Base-by-base conservation (phyloP, 495 filamentous ascomycete genomes). In the Penicillium cinerascens region DNA sequence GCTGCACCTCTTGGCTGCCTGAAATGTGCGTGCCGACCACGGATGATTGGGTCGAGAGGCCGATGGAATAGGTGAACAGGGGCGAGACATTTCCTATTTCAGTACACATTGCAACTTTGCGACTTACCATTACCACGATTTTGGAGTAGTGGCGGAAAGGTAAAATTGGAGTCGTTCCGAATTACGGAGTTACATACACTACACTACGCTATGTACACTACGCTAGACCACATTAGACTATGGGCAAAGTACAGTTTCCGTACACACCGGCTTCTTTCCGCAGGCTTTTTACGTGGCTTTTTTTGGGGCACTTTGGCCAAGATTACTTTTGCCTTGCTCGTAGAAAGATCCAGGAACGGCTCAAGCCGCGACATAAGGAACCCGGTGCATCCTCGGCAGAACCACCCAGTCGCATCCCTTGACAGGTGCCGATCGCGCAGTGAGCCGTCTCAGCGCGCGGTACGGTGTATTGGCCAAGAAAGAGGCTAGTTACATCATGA, bases 391-490 rank as follows among this genome's bases (percentile, higher is more conserved):
- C 50, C 48, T 57, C 54, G 58, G 58, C 51, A 58, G 45, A 56
- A 47, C 49, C n/a, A 18, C 29, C 55, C 57, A 58, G 51, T 58
- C 51, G 36, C 23, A 51, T 23, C 53, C 52, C 61, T 49, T 64
- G 58, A 49, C 49, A 56, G 11, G 43, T 57, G 61, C 56, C 53
- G 62, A 63, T 64, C 61, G 33, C 22, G 44, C 44, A 50, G 43
- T 51, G 21, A 26, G 44, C 38, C 26, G 22, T 26, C 18, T 22
- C 9, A 13, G 29, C 11, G 29, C 29, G 29, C 29, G 22, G 29
- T 33, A n/a, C n/a, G n/a, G n/a, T n/a, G n/a, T n/a, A 33, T 33
- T 10, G 29, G 29, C 9, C 29, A 33, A 10, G 29, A 33, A 33
- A 33, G 11, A 13, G 29, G 29, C 29, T 15, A 11, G 9, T 13